A percentile compares a stretch with the other conserved stretches of the same genome.
These are phyloP conservation scores for Apiotrichum sp. DNA, from an alignment of 1,284 basidiomycete species.

Conservation along the genomic window DNA sequence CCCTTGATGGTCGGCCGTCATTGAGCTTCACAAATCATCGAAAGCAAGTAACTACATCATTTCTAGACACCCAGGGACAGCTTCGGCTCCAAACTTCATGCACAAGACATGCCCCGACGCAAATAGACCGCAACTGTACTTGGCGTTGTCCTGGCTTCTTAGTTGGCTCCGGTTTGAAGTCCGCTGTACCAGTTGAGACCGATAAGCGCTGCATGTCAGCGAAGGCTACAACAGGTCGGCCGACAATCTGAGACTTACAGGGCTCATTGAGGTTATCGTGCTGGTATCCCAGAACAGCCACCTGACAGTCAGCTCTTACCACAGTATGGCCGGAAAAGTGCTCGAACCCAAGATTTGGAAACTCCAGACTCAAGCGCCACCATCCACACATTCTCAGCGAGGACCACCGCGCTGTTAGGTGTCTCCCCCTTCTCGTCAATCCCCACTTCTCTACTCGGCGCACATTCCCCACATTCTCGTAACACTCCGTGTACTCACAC, in stretches of 20 bases:
- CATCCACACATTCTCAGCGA: no score
- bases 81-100: no score
- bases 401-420: no score
- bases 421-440: neutral
- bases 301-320: conserved; percentile 13
- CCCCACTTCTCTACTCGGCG: neutral
- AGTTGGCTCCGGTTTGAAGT: conserved; percentile 27
- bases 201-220: conserved; percentile 35
- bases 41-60: no score
- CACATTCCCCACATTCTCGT: neutral
- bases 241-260: conserved; percentile 25
- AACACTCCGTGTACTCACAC: conserved; percentile 24
- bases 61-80: no score
- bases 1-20: no score
- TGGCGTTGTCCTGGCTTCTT: neutral
- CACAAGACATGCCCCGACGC: no score
- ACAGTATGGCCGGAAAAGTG: no score
- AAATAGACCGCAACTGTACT: no score
- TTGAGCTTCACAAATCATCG: no score
- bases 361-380: no score
- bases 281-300: conserved; percentile 48
- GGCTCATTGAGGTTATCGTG: conserved; percentile 47
- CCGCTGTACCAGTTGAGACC: conserved; percentile 48
- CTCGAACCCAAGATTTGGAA: no score
- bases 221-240: neutral